A percentile compares a stretch with the other conserved stretches of the same genome.
These are phyloP conservation scores for Suhomyces anneliseae DNA, from an alignment of 1,139 yeast genomes.

Conservation along the genomic window DNA sequence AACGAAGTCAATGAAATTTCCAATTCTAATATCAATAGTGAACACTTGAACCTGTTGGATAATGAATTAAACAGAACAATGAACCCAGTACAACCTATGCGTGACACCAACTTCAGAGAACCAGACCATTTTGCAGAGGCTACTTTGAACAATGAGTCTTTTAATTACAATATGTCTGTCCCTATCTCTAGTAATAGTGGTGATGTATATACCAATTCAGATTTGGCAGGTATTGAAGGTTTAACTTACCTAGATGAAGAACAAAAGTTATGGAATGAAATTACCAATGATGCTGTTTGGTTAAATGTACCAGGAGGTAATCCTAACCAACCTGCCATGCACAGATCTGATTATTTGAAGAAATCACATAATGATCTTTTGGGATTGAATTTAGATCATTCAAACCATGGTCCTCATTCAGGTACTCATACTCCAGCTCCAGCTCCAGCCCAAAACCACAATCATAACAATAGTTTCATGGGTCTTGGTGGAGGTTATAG, in stretches of 20 bases:
- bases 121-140: not conserved
- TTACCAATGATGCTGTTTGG: conserved; percentile 77
- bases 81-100: conserved; percentile 4
- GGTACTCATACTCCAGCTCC: not conserved
- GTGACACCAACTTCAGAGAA: not conserved
- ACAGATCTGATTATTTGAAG: conserved; percentile 9
- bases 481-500: conserved; percentile 27
- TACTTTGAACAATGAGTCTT: conserved; percentile 10
- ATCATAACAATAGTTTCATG: not conserved
- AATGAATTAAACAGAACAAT: conserved; percentile 8
- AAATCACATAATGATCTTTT: conserved; percentile 5
- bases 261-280: conserved; percentile 71
- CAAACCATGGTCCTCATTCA: not conserved
- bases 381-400: conserved; percentile 1
- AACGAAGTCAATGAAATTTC: conserved; percentile 13
- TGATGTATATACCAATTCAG: conserved; percentile 35
- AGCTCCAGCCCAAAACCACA: not conserved
- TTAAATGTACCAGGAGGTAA: conserved; percentile 32
- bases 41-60: conserved; percentile 13
- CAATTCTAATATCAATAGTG: conserved; percentile 8
- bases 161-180: conserved; percentile 16
- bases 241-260: conserved; percentile 50
- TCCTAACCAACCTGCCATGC: conserved; percentile 20
- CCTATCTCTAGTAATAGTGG: conserved; percentile 16
- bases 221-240: conserved; percentile 47